phyloP scores from a whole-genome alignment of 257 asterid species.

The Plantago major region DNA sequence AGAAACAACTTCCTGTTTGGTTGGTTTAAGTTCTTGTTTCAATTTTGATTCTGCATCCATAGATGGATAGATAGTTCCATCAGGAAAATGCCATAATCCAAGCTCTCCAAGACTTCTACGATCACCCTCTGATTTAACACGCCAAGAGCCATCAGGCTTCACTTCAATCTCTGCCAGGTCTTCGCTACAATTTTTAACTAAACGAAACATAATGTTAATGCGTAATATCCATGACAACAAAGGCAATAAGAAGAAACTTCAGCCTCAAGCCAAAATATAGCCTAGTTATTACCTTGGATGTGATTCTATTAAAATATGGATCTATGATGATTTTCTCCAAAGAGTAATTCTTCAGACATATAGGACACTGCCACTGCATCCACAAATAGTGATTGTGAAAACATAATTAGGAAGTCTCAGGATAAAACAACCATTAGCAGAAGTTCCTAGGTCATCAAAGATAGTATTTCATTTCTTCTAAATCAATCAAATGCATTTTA shows the following conservation, averaged over 20 bases:
- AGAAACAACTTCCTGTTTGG: constrained; percentile 73
- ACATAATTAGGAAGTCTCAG: constrained; percentile 16
- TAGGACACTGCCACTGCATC: constrained; percentile 99
- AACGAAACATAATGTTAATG: constrained; percentile 19
- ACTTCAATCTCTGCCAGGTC: constrained; percentile 90
- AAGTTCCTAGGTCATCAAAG: constrained; percentile 7
- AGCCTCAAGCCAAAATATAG: constrained; percentile 1
- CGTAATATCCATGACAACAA: constrained; percentile 5
- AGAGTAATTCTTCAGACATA: constrained; percentile 87
- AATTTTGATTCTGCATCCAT: constrained; percentile 60
- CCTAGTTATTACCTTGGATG: constrained; percentile 57
- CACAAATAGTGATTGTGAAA: constrained; percentile 24
- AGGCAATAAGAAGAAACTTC: constrained; percentile 10
- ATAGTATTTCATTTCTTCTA: not conserved
- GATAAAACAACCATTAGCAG: no score
- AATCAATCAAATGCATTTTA: not conserved
- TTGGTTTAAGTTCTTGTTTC: constrained; percentile 49
- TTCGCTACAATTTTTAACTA: constrained; percentile 76
- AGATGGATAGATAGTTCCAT: constrained; percentile 52
- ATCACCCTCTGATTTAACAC: constrained; percentile 80
- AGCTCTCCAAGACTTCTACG: constrained; percentile 73
- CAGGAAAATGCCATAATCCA: constrained; percentile 92
- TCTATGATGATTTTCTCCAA: constrained; percentile 84
- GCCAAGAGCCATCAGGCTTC: constrained; percentile 99
- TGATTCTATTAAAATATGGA: constrained; percentile 82